A percentile compares a stretch with the other conserved stretches of the same genome.
These are phyloP conservation scores for Meyerozyma carpophila DNA, from an alignment of 1,139 yeast genomes.

Conservation along the genomic window DNA sequence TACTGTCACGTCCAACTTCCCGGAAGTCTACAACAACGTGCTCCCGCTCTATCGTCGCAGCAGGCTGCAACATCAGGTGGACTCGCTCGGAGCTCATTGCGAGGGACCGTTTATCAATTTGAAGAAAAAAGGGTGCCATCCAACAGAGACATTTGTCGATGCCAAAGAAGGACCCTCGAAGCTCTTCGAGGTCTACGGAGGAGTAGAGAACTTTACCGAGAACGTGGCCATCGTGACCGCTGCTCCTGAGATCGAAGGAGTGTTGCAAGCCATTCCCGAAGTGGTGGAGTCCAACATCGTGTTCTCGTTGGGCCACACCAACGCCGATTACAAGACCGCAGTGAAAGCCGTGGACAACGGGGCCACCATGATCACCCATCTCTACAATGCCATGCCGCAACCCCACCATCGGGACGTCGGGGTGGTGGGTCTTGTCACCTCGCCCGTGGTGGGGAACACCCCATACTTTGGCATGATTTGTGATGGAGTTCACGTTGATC, in stretches of 20 bases:
- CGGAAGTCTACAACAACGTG: conserved; percentile 47
- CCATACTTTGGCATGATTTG: conserved; percentile 58
- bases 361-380: conserved; percentile 58
- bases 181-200: conserved; percentile 44
- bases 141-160: conserved; percentile 48
- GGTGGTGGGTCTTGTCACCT: conserved; percentile 49
- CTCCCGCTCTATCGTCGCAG: conserved; percentile 41
- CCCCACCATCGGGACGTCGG: conserved; percentile 63
- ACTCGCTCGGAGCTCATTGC: conserved; percentile 58
- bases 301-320: conserved; percentile 57
- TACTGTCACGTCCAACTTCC: conserved; percentile 53
- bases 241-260: conserved; percentile 58
- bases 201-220: conserved; percentile 29
- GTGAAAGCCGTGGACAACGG: conserved; percentile 47
- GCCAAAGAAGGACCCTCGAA: conserved; percentile 36
- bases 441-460: conserved; percentile 24
- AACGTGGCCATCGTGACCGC: conserved; percentile 53
- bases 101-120: conserved; percentile 60
- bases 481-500: conserved; percentile 62
- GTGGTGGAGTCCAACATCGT: conserved; percentile 31
- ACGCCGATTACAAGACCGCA: conserved; percentile 44
- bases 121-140: conserved; percentile 60
- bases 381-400: conserved; percentile 66
- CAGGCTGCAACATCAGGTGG: conserved; percentile 35
- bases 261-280: conserved; percentile 43